Evolutionary conservation across 768 basidiomycete genomes (phyloP), one percentile per base, ranked within the genome.

Genomic region (Jaapia argillacea): DNA sequence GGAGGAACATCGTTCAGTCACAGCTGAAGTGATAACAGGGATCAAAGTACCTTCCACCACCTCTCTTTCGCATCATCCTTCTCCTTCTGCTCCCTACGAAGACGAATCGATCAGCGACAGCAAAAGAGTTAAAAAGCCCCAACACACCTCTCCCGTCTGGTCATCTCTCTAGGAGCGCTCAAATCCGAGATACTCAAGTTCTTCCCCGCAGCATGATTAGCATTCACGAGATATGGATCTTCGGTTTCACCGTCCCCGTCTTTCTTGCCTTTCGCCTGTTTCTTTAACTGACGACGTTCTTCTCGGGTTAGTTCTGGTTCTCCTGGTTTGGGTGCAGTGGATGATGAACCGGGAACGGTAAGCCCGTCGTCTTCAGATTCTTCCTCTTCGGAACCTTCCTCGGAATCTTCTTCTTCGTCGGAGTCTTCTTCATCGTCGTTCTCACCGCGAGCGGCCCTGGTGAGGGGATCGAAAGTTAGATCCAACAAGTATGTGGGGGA

Each of bases 81-180:
- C 63, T 93, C 90, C 58, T 92, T 91, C 56, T 80, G 81, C 57
- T 96, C 93, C 50, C n/a, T n/a, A n/a, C n/a, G n/a, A n/a, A n/a
- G n/a, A n/a, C n/a, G n/a, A n/a, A n/a, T n/a, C n/a, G n/a, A n/a
- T n/a, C n/a, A n/a, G n/a, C n/a, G n/a, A n/a, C n/a, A n/a, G n/a
- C n/a, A n/a, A n/a, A n/a, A n/a, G n/a, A n/a, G n/a, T n/a, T n/a
- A n/a, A n/a, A n/a, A n/a, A n/a, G n/a, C n/a, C n/a, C n/a, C n/a
- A n/a, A n/a, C n/a, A n/a, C n/a, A n/a, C n/a, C 92, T 71, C 58
- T 87, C 85, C 42, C 75, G 67, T 46, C 87, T 70, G 24, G 77
- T 64, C 21, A 81, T 60, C 58, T 85, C 71, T 50, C 70, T 64
- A 1, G 85, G 75, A 6, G 73, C 68, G 43, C 68, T 69, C n/a